Evolutionary conservation across 1,139 yeast genomes (phyloP), one percentile per base, ranked within the genome.

Genomic region (Debaryomycetaceae sp.): DNA sequence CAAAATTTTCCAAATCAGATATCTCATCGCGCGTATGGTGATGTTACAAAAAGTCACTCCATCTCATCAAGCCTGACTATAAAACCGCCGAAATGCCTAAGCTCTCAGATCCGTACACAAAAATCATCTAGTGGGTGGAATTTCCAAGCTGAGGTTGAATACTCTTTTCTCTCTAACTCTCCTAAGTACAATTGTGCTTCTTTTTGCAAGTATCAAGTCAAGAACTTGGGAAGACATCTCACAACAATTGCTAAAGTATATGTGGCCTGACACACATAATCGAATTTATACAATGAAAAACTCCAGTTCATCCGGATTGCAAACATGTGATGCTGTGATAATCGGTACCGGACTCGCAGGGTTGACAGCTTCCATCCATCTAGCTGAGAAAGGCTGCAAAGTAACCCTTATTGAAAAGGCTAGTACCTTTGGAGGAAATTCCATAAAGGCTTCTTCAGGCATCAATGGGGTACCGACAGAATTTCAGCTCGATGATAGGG

Each of bases 301-400:
- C 20, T 17, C 20, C 20, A 17, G 20, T 17, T 17, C 20, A 4
- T 4, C 20, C 4, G 11, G 11, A 27, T 8, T 27, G 31, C 31
- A 27, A 34, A 34, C 8, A 14, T 14, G 29, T 46, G 40, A 38
- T 67, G 20, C 20, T 17, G 20, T 17, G 22, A 65, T 69, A 8
- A 58, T 69, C 5, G 75, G 75, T 0, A 59, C 68, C 4, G 75
- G 75, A 0, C 51, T 69, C 24, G 74, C 73, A 9, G 75, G 75
- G 1, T 52, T 69, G 34, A 64, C 72, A 3, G 55, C 72, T 7
- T 52, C 65, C 4, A 49, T 68, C 27, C 56, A 58, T 39, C 50
- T 69, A 23, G 54, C 64, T 34, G 49, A 58, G 36, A 42, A 47
- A 3, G 69, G 66, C n/a, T 48, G 48, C 35, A 48, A 50, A 6